phyloP scores from a whole-genome alignment of 192 early-diverging fungal species.

The Backusella liffmaniae region DNA sequence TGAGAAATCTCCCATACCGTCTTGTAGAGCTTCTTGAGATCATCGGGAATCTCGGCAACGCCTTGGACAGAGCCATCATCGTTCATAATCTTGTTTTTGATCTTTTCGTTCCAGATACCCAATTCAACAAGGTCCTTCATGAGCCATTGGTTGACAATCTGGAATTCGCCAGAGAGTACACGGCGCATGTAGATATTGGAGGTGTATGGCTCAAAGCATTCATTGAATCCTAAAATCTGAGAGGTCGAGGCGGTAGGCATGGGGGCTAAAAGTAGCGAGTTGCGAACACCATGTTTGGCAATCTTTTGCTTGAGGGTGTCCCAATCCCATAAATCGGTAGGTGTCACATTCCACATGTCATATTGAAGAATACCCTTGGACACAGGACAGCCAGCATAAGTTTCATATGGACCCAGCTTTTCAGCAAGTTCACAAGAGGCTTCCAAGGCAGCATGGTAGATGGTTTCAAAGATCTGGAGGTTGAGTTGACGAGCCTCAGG shows the following conservation, averaged over 20 bases:
- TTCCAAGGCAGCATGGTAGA: conserved; percentile 94
- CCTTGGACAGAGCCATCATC: conserved; percentile 87
- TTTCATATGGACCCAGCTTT: conserved; percentile 75
- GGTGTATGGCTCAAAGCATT: conserved; percentile 93
- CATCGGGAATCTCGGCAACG: conserved; percentile 74
- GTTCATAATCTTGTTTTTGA: conserved; percentile 93
- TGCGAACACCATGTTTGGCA: conserved; percentile 84
- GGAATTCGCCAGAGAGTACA: conserved; percentile 96
- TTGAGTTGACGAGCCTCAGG: conserved; percentile 80
- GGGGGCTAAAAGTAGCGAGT: conserved; percentile 92
- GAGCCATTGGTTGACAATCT: conserved; percentile 96
- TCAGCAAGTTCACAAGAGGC: conserved; percentile 90
- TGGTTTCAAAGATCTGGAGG: conserved; percentile 90
- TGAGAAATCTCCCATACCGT: conserved; percentile 96
- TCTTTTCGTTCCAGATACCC: conserved; percentile 89
- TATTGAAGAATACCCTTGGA: conserved; percentile 90
- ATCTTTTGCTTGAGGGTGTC: conserved; percentile 75
- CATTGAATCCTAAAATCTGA: conserved; percentile 98
- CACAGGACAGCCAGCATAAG: conserved; percentile 86
- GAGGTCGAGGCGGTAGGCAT: conserved; percentile 98
- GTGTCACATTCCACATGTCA: conserved; percentile 88
- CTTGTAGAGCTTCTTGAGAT: conserved; percentile 92
- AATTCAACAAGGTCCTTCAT: conserved; percentile 93
- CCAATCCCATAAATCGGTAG: conserved; percentile 93
- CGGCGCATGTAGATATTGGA: conserved; percentile 96